Evolutionary conservation across 805 yeast species (phyloP), one percentile per base, ranked within the genome.

Genomic region (Nakazawaea pomicola): DNA sequence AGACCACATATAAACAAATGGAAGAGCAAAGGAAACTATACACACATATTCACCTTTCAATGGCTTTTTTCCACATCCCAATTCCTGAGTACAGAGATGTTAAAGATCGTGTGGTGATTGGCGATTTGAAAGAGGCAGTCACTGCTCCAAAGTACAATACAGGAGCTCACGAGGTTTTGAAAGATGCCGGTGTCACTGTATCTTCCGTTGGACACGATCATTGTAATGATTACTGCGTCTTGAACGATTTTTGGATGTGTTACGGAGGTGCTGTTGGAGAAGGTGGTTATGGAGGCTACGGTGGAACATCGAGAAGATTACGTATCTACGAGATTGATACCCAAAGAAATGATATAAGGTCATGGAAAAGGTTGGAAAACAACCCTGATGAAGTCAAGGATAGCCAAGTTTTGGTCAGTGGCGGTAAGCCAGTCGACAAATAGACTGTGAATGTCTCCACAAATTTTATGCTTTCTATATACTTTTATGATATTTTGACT

Each of bases 11-110:
- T 36, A 56, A 54, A 38, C 51, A 55, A 14, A 50, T 61, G 29
- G 49, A 61, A 34, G 47, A 54, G 39, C 49, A 57, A 14, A 47
- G 57, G 21, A 56, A 62, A 14, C 47, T 59, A 11, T 68, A 69
- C 49, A 46, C 69, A 1, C 63, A 65, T 14, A 60, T 60, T 4
- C 81, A 76, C 29, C 54, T 86, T 46, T 71, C 88, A 10, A 79
- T 93, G 88, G 95, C 95, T 1, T 91, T 93, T 53, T 85, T 90
- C 70, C 99, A 93, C 56, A 90, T 93, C 23, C 99, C 99, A 0
- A 50, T 90, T 14, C 93, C 96, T 1, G 98, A 93, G 58, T 90
- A 78, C 57, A 62, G 78, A 43, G 70, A 82, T 46, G 40, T 65
- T 17, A 46, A 58, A 6, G 51, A 61, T 33, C 67, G 60, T 46